Conservation (phyloP, 768 basidiomycete genomes). For the Kwoniella botswanensis region DNA sequence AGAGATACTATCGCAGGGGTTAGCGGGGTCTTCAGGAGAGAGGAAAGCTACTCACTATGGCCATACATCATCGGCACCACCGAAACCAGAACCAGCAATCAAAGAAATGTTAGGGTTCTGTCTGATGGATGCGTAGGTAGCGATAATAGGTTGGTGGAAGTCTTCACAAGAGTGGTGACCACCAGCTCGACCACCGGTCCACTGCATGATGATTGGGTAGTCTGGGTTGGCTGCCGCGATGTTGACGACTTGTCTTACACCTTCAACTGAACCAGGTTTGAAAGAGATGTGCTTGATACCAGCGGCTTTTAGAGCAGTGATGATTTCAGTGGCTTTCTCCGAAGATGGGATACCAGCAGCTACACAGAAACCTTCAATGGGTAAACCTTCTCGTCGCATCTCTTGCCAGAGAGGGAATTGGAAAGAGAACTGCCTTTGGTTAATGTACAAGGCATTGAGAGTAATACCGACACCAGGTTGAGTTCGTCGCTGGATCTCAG, state of each 20-base stretch:
- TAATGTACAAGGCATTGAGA: slow-evolving; percentile 95
- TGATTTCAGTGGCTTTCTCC: slow-evolving; percentile 97
- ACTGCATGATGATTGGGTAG: slow-evolving; percentile 96
- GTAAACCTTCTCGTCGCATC: slow-evolving; percentile 91
- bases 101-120: slow-evolving; percentile 85
- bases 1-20: slow-evolving; percentile 63
- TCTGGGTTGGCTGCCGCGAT: slow-evolving; percentile 92
- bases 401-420: slow-evolving; percentile 98
- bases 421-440: slow-evolving; percentile 95
- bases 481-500: slow-evolving; percentile 85
- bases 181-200: slow-evolving; percentile 98
- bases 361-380: slow-evolving; percentile 98
- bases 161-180: slow-evolving; percentile 99
- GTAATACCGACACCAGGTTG: slow-evolving; percentile 90
- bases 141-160: slow-evolving; percentile 92
- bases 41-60: slow-evolving; percentile 65
- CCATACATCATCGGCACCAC: slow-evolving; percentile 87
- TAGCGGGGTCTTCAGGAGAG: slow-evolving; percentile 1
- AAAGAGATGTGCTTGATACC: slow-evolving; percentile 96
- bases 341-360: slow-evolving; percentile 96
- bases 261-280: slow-evolving; percentile 98
- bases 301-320: slow-evolving; percentile 74
- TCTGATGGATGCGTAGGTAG: slow-evolving; percentile 88
- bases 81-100: slow-evolving; percentile 94
- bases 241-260: slow-evolving; percentile 94